Evolutionary conservation across 106 monocot species (phyloP), one percentile per base, ranked within the genome.

Genomic region (Dactylorhiza incarnata): DNA sequence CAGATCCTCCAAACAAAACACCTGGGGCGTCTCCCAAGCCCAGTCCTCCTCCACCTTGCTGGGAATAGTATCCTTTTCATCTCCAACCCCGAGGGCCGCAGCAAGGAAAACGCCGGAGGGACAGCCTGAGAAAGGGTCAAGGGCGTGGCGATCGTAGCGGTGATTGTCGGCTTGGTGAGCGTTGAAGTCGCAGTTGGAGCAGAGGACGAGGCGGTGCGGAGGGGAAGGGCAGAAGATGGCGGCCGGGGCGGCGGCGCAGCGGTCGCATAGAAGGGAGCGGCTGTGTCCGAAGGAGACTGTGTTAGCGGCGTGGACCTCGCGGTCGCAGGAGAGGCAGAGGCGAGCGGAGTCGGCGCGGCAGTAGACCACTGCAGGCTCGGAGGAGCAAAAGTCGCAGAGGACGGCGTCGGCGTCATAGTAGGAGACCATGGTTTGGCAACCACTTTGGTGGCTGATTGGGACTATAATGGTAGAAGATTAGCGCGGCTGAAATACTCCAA

Each of bases 251-350:
- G 75, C 29, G 50, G 29, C 25, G 82, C 90, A 90, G 17, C 68
- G 17, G 80, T 80, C 73, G 82, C 90, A 90, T 54, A 90, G 80
- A 37, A 83, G 82, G 14, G 84, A 55, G 43, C 86, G 86, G n/a
- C 63, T 68, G 75, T 90, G 90, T 22, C 66, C 50, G 53, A 77
- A 82, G 45, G 82, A 86, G 46, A 90, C 86, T 0, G 82, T 52
- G 81, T 90, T 89, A 70, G 88, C 88, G 45, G 75, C 49, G 85
- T 88, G 88, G 49, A 88, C 87, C 37, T 82, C 82, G 73, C 75
- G 81, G 75, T 87, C 87, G 79, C 87, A 87, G 48, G 78, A 20
- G 10, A 81, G 81, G 81, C 81, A 81, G 10, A 81, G 81, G 51
- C 61, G 14, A 14, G 81, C 76, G 22, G 81, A 25, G 58, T 81